These are phyloP conservation scores for Lyophyllum shimeji DNA, from an alignment of 768 basidiomycete species.

Conservation along the genomic window DNA sequence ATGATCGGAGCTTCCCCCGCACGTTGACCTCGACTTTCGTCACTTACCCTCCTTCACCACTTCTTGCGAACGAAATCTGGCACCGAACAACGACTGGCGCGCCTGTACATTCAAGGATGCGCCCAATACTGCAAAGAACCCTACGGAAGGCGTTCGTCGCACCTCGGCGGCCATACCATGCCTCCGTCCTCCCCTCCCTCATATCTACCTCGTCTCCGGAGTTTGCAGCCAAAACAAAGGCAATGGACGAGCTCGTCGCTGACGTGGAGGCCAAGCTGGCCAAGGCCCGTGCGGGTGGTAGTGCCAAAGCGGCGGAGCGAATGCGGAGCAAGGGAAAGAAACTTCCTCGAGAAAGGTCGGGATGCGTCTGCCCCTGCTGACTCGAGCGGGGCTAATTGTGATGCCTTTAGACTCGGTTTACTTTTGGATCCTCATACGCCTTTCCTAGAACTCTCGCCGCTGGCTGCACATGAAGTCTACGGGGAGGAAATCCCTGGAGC, in stretches of 20 bases:
- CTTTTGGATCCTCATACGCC: conserved; percentile 86
- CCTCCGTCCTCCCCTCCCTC: conserved; percentile 70
- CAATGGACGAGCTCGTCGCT: conserved; percentile 69
- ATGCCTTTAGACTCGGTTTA: conserved; percentile 52
- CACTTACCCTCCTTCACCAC: neutral
- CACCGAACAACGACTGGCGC: neutral
- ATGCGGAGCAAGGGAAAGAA: conserved; percentile 81
- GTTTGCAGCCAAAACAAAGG: conserved; percentile 61
- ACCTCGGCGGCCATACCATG: conserved; percentile 54
- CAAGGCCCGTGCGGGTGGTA: conserved; percentile 67
- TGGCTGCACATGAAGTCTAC: conserved; percentile 90
- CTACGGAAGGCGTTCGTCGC: conserved; percentile 12
- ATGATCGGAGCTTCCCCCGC: conserved; percentile 25
- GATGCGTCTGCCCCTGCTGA: conserved; percentile 2
- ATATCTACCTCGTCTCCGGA: conserved; percentile 70
- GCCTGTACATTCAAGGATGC: conserved; percentile 12
- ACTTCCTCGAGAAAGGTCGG: conserved; percentile 80
- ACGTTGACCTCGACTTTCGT: conserved; percentile 7
- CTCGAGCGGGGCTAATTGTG: neutral
- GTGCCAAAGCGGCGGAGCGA: conserved; percentile 68
- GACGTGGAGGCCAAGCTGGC: conserved; percentile 63
- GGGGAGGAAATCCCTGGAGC: conserved; percentile 80
- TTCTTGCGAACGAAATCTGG: neutral
- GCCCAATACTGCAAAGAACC: conserved; percentile 16
- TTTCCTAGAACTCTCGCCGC: conserved; percentile 83